Conservation (phyloP, 371 early-diverging fungal genomes). For the Synchytrium microbalum region DNA sequence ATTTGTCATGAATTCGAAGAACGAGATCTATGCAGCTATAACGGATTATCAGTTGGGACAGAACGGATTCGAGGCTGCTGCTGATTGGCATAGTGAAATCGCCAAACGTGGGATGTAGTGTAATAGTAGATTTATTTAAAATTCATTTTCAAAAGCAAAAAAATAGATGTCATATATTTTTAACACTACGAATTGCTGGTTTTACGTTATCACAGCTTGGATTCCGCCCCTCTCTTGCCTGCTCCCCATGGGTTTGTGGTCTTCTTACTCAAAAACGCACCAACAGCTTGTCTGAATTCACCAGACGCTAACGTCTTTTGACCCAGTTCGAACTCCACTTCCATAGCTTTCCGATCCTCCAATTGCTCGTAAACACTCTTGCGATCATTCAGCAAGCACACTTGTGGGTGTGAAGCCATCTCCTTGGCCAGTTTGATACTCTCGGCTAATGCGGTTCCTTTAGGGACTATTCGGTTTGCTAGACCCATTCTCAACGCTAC, state of each 20-base stretch:
- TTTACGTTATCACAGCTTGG: no score
- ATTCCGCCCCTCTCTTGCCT: no score
- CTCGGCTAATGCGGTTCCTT: no score
- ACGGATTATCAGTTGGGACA: conserved; percentile 31
- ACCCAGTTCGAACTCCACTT: not conserved
- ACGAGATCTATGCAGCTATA: conserved; percentile 32
- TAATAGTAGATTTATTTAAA: no score
- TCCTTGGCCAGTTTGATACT: conserved; percentile 1
- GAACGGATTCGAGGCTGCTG: conserved; percentile 41
- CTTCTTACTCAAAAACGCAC: no score
- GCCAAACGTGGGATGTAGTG: no score
- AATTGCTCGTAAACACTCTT: not conserved
- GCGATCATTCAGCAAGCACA: not conserved
- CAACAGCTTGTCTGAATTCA: no score
- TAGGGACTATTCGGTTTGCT: conserved; percentile 2
- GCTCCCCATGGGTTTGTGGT: no score
- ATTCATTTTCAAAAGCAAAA: no score
- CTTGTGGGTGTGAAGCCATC: conserved; percentile 2
- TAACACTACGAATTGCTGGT: no score
- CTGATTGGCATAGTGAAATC: no score
- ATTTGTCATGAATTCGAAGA: conserved; percentile 29
- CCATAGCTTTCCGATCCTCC: not conserved
- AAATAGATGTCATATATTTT: no score
- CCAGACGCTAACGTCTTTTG: not conserved
- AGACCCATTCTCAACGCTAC: not conserved